These are phyloP conservation scores for Boechera retrofracta DNA, from an alignment of 345 rosid species.

Conservation along the genomic window DNA sequence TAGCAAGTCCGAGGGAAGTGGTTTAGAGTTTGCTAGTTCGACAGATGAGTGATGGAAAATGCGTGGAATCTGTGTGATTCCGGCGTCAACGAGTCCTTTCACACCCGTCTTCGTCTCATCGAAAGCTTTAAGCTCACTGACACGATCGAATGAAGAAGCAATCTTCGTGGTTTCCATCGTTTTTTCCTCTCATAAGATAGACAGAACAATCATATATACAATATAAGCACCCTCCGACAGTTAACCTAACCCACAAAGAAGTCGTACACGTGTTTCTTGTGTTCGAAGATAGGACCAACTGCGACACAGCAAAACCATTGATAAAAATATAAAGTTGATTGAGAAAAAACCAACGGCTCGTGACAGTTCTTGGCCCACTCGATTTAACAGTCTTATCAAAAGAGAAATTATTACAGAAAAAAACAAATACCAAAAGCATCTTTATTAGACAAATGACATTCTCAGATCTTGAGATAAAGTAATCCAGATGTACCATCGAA, in stretches of 20 bases:
- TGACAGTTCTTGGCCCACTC: neutral
- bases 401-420: slow-evolving; percentile 1
- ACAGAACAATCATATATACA: neutral
- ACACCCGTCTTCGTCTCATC: slow-evolving; percentile 49
- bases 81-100: slow-evolving; percentile 47
- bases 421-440: neutral
- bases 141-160: slow-evolving; percentile 33
- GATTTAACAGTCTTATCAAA: neutral
- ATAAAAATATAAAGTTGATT: neutral
- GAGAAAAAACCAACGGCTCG: neutral
- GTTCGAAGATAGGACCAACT: neutral
- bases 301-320: neutral
- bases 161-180: slow-evolving; percentile 18
- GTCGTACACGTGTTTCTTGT: neutral
- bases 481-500: slow-evolving; percentile 47
- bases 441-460: slow-evolving; percentile 7
- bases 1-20: neutral
- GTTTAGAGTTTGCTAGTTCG: slow-evolving; percentile 7
- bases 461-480: slow-evolving; percentile 47
- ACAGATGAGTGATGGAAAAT: slow-evolving; percentile 37
- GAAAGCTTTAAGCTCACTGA: slow-evolving; percentile 43
- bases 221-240: neutral
- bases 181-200: neutral
- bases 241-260: neutral
- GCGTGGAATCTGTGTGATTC: slow-evolving; percentile 39